phyloP scores from a whole-genome alignment of 768 basidiomycete species.

The Lactarius sanguifluus region DNA sequence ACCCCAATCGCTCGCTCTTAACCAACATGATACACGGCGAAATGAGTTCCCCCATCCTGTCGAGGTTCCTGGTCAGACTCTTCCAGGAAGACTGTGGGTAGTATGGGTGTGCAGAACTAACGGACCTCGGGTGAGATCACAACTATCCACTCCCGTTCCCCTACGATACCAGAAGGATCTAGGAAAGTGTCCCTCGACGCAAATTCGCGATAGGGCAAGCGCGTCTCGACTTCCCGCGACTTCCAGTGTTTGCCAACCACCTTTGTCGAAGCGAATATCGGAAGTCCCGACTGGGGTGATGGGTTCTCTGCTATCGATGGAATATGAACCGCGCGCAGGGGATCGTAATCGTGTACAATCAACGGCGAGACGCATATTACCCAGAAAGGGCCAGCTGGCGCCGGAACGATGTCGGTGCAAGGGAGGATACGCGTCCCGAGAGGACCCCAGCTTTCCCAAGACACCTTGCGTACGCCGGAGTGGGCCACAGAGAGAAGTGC shows the following conservation, averaged over 20 bases:
- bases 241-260: not conserved
- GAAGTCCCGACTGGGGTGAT: not conserved
- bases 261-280: not conserved
- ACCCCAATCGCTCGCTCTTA: not conserved
- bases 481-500: not conserved
- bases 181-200: not conserved
- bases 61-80: not conserved
- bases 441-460: constrained; percentile 13
- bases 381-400: constrained; percentile 10
- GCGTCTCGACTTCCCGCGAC: not conserved
- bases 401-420: not conserved
- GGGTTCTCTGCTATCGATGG: not conserved
- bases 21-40: constrained; percentile 11
- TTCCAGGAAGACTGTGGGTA: too few relatives aligned
- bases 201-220: constrained; percentile 11
- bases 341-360: not conserved
- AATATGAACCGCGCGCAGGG: not conserved
- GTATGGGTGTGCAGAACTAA: not conserved
- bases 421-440: not conserved
- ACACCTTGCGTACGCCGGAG: not conserved
- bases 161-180: not conserved
- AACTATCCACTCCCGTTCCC: constrained; percentile 9
- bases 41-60: constrained; percentile 8
- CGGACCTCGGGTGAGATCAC: not conserved
- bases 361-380: not conserved